Evolutionary conservation across 2,329 filamentous ascomycete species (phyloP).

Genomic region (Lasiodiplodia hormozganensis): DNA sequence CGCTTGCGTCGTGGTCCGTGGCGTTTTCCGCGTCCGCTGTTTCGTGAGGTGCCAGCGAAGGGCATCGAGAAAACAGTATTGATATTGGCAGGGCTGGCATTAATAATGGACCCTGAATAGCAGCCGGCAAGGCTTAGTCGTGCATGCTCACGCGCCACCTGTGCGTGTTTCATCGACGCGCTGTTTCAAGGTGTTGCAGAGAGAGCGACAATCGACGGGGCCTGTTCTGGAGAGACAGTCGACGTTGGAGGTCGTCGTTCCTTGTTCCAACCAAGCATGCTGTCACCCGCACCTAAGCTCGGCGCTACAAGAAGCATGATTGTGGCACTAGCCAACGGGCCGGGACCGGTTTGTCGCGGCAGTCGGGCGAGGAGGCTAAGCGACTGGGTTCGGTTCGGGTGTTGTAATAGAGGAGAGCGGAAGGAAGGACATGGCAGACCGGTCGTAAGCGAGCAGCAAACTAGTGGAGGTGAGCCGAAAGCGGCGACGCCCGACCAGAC

Average conservation of each 20-base stretch:
- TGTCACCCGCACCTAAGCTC: not conserved
- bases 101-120: not conserved
- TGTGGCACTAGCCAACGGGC: not conserved
- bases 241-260: not conserved
- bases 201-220: no score
- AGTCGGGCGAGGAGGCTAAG: not conserved
- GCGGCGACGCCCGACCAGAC: not conserved
- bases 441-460: not conserved
- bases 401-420: not conserved
- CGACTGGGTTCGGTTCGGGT: not conserved
- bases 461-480: not conserved
- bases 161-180: not conserved
- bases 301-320: slow-evolving; percentile 1
- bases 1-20: not conserved
- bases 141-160: not conserved
- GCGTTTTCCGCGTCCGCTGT: not conserved
- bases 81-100: not conserved
- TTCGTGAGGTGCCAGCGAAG: not conserved
- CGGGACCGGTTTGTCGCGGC: not conserved
- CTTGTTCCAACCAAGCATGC: not conserved
- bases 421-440: not conserved
- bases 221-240: not conserved
- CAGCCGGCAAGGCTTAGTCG: not conserved
- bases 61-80: not conserved
- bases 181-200: not conserved